Percentiles rank a stretch among this genome's conserved stretches.
Conservation (phyloP, 345 rosid genomes). For the Ceriops tagal region DNA sequence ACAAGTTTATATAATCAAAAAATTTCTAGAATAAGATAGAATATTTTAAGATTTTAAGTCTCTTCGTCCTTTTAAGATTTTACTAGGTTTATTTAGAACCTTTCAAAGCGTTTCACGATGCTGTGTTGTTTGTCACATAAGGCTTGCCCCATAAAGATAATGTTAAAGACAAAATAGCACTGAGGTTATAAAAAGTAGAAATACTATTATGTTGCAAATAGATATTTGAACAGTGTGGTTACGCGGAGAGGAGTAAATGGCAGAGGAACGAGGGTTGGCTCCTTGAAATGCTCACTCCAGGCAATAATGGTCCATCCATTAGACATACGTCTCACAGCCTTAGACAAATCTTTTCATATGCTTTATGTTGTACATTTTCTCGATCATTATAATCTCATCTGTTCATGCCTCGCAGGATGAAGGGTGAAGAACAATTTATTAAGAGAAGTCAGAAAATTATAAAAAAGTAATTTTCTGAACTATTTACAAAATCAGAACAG, state of each 20-base stretch:
- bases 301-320: not conserved
- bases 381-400: too few relatives aligned
- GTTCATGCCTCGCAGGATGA: too few relatives aligned
- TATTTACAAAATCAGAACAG: too few relatives aligned
- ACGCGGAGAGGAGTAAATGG: not conserved
- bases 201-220: conserved; percentile 7
- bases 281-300: not conserved
- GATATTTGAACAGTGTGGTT: not conserved
- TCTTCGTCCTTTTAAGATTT: too few relatives aligned
- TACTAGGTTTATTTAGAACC: too few relatives aligned
- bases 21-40: too few relatives aligned
- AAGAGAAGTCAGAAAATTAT: too few relatives aligned
- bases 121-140: not conserved
- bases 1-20: too few relatives aligned
- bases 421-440: too few relatives aligned
- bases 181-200: conserved; percentile 19
- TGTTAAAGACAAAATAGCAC: conserved; percentile 26
- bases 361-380: not conserved
- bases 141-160: not conserved
- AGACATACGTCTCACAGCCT: not conserved
- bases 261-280: not conserved
- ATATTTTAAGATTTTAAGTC: too few relatives aligned
- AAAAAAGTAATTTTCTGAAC: too few relatives aligned
- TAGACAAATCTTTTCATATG: not conserved
- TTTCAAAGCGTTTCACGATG: too few relatives aligned